A percentile compares a stretch with the other conserved stretches of the same genome.
Conservation (phyloP, 371 early-diverging fungal genomes). For the Rhizopus arrhizus region DNA sequence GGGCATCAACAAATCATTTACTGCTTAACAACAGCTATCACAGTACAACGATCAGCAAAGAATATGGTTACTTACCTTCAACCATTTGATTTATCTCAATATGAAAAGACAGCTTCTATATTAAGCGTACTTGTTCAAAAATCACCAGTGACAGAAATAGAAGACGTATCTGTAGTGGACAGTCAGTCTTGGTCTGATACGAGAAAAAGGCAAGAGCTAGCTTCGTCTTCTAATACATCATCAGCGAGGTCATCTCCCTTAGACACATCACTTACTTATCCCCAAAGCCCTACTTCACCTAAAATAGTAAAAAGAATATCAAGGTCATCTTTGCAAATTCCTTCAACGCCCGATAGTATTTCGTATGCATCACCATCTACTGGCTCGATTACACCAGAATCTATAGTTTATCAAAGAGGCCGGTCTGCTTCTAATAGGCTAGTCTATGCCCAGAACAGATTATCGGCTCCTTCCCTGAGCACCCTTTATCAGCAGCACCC, state of each 20-base stretch:
- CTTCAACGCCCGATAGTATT: neutral
- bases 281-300: conserved; percentile 19
- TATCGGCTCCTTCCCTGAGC: conserved; percentile 35
- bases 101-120: conserved; percentile 12
- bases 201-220: conserved; percentile 6
- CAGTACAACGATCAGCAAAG: conserved; percentile 22
- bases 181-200: neutral
- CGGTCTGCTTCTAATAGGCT: conserved; percentile 13
- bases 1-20: conserved; percentile 46
- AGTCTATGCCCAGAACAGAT: conserved; percentile 29
- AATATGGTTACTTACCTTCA: conserved; percentile 1
- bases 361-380: neutral
- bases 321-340: conserved; percentile 21
- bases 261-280: conserved; percentile 15
- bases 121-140: conserved; percentile 13
- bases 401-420: neutral
- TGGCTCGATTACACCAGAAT: neutral
- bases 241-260: conserved; percentile 29
- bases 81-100: conserved; percentile 9
- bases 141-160: conserved; percentile 27
- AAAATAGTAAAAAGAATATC: conserved; percentile 18
- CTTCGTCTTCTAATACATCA: conserved; percentile 28
- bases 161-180: neutral
- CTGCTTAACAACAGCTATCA: conserved; percentile 44
- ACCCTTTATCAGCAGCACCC: conserved; percentile 26